Evolutionary conservation across 805 yeast genomes (phyloP).

Genomic region (Teunomyces panamensis): DNA sequence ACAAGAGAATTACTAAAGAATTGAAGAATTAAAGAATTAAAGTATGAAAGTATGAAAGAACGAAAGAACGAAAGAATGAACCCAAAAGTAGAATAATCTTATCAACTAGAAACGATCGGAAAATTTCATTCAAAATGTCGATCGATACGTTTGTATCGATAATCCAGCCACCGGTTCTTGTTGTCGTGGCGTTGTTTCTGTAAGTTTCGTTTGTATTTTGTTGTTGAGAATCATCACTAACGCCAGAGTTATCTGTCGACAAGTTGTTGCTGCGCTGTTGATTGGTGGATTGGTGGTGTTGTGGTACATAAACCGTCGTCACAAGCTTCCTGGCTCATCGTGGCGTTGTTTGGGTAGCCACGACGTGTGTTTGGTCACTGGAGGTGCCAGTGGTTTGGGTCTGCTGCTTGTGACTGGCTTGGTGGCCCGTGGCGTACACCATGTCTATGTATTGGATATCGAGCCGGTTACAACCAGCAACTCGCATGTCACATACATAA

Average conservation of each 20-base stretch:
- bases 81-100: no score
- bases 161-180: neutral
- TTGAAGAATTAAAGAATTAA: no score
- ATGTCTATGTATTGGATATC: conserved; percentile 32
- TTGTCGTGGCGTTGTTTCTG: neutral
- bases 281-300: no score
- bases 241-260: neutral
- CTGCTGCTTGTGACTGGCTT: conserved; percentile 31
- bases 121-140: neutral
- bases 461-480: neutral
- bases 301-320: no score
- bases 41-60: no score
- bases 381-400: conserved; percentile 55
- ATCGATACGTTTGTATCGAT: neutral
- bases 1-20: no score
- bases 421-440: conserved; percentile 11
- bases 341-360: conserved; percentile 3
- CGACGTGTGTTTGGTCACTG: conserved; percentile 41
- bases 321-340: neutral
- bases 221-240: neutral
- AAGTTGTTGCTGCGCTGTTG: no score
- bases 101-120: no score
- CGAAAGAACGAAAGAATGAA: no score
- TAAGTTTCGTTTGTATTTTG: neutral
- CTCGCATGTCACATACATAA: conserved; percentile 16